Evolutionary conservation across 306 rosid genomes (phyloP).

Genomic region (Glycine tomentella): DNA sequence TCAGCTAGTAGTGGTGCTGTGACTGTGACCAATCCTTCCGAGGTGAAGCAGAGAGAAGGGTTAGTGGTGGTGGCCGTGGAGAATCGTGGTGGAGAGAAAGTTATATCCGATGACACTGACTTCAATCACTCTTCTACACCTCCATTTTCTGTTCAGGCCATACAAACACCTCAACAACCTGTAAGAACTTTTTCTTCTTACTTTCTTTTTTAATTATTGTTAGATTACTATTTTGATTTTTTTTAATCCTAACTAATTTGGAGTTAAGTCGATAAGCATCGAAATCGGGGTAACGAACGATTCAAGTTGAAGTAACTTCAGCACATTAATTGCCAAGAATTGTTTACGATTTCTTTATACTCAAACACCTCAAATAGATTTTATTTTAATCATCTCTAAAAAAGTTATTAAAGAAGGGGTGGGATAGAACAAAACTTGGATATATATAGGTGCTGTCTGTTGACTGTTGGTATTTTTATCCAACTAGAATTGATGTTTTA

Average conservation of each 20-base stretch:
- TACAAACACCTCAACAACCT: constrained; percentile 36
- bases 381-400: too few species aligned
- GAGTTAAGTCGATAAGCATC: too few species aligned
- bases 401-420: too few species aligned
- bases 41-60: constrained; percentile 8
- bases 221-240: neutral
- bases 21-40: constrained; percentile 1
- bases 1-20: too few species aligned
- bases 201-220: neutral
- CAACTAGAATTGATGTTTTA: neutral
- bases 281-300: too few species aligned
- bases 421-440: too few species aligned
- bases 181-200: constrained; percentile 53
- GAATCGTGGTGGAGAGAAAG: constrained; percentile 50
- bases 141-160: constrained; percentile 50
- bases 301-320: too few species aligned
- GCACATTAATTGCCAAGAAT: too few species aligned
- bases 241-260: neutral
- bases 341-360: too few species aligned
- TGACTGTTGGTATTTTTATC: too few species aligned
- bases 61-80: constrained; percentile 48
- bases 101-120: constrained; percentile 55
- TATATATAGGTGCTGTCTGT: too few species aligned
- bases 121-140: constrained; percentile 66
- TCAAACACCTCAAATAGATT: too few species aligned